Percentiles rank a stretch among this genome's conserved stretches.
Conservation (phyloP, 2,329 filamentous ascomycete genomes). For the Aspergillus ustus region DNA sequence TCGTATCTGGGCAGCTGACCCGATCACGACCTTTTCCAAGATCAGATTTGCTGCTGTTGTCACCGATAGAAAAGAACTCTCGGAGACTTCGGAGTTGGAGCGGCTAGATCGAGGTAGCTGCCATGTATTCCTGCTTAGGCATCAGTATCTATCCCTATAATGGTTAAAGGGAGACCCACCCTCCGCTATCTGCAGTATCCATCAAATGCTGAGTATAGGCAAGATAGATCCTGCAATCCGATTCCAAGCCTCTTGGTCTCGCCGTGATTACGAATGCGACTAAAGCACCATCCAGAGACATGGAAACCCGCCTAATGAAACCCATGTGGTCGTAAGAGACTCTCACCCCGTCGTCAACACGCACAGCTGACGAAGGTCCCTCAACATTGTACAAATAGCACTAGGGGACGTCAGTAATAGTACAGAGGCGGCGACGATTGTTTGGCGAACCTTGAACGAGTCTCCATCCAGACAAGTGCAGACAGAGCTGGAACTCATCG, state of each 20-base stretch:
- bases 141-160: neutral
- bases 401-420: constrained; percentile 1
- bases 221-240: constrained; percentile 15
- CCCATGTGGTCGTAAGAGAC: constrained; percentile 16
- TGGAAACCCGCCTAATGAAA: constrained; percentile 20
- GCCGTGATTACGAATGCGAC: constrained; percentile 16
- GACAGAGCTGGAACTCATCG: constrained; percentile 19
- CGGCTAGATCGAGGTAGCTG: constrained; percentile 12
- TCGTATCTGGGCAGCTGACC: constrained; percentile 13
- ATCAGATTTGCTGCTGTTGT: constrained; percentile 16
- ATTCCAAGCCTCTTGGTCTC: neutral
- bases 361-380: neutral
- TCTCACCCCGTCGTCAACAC: constrained; percentile 1
- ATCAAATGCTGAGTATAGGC: constrained; percentile 21
- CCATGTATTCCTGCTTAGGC: neutral
- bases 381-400: constrained; percentile 18
- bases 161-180: constrained; percentile 2
- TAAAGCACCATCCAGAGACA: constrained; percentile 21
- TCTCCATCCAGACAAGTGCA: constrained; percentile 10
- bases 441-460: constrained; percentile 16
- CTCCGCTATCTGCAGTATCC: constrained; percentile 10
- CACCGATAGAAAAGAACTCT: constrained; percentile 4
- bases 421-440: neutral
- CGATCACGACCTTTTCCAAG: neutral
- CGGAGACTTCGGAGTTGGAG: constrained; percentile 18